phyloP scores from a whole-genome alignment of 768 basidiomycete species.

The Boletellus emodensis region DNA sequence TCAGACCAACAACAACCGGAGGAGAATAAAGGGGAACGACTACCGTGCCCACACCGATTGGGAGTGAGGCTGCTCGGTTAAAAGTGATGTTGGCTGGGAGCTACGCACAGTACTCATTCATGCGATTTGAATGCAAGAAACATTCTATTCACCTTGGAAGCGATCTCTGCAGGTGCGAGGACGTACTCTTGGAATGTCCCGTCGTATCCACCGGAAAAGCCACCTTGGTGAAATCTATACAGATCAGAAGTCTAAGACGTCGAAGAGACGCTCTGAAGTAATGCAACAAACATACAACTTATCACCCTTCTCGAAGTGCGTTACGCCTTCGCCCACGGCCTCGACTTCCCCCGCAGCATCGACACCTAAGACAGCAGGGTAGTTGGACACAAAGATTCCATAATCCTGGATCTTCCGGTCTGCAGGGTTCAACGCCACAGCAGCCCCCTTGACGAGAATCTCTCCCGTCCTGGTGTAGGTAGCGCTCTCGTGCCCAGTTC shows the following conservation, averaged over 20 bases:
- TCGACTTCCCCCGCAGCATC: conserved; percentile 40
- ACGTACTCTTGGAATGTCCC: conserved; percentile 28
- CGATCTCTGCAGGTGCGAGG: conserved; percentile 21
- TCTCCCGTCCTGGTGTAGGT: conserved; percentile 27
- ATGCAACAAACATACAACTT: conserved; percentile 10
- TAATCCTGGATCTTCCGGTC: conserved; percentile 32
- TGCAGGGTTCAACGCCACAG: conserved; percentile 43
- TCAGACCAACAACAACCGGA: conserved; percentile 26
- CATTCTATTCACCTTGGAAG: conserved; percentile 7
- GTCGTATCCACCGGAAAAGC: neutral
- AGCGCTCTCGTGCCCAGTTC: too few relatives aligned
- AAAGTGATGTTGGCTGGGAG: conserved; percentile 35
- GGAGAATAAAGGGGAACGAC: conserved; percentile 32
- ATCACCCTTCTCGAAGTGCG: conserved; percentile 34
- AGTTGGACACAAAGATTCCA: conserved; percentile 13
- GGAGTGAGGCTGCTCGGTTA: conserved; percentile 38
- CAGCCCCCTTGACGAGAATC: conserved; percentile 39
- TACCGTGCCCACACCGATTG: conserved; percentile 30
- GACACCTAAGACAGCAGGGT: conserved; percentile 34
- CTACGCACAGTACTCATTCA: conserved; percentile 15
- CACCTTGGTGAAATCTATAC: conserved; percentile 18
- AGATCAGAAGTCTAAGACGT: neutral
- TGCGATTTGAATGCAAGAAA: neutral
- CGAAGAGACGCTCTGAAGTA: too few relatives aligned
- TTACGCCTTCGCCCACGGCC: conserved; percentile 38